Percentiles rank a stretch among this genome's conserved stretches.
phyloP scores from a whole-genome alignment of 768 basidiomycete genomes.

The Lactarius evosmus region DNA sequence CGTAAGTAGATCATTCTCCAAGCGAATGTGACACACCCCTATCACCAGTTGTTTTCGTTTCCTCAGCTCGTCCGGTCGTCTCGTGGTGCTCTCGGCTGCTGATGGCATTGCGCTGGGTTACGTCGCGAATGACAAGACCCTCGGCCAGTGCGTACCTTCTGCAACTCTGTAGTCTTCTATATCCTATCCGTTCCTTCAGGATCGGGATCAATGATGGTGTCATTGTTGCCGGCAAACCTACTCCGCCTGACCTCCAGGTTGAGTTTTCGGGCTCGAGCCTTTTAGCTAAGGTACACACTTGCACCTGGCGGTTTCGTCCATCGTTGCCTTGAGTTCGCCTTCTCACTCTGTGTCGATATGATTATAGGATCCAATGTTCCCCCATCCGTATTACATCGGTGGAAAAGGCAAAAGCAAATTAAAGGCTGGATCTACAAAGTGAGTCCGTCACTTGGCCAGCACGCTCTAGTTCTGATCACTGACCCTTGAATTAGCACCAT shows the following conservation, averaged over 20 bases:
- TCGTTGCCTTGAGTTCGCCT: background rate
- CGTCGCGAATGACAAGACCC: background rate
- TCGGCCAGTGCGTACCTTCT: background rate
- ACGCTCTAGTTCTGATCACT: background rate
- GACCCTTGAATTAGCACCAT: background rate
- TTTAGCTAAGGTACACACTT: background rate
- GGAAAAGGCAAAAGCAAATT: background rate
- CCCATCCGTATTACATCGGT: background rate
- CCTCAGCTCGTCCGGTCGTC: background rate
- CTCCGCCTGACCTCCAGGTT: background rate
- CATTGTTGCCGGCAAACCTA: no score
- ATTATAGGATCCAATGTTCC: background rate
- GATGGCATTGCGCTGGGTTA: background rate
- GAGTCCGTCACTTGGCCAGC: background rate
- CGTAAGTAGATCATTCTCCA: background rate
- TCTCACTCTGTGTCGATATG: background rate
- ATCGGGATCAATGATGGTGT: background rate
- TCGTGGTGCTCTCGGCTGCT: background rate
- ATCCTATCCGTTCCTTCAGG: background rate
- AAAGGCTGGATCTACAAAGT: background rate
- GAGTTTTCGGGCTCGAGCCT: background rate
- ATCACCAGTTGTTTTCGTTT: background rate
- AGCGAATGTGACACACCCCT: no score
- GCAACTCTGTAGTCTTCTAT: background rate
- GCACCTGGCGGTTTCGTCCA: background rate